Evolutionary conservation across 768 basidiomycete species (phyloP).

Genomic region (Mycena albidolilacea): DNA sequence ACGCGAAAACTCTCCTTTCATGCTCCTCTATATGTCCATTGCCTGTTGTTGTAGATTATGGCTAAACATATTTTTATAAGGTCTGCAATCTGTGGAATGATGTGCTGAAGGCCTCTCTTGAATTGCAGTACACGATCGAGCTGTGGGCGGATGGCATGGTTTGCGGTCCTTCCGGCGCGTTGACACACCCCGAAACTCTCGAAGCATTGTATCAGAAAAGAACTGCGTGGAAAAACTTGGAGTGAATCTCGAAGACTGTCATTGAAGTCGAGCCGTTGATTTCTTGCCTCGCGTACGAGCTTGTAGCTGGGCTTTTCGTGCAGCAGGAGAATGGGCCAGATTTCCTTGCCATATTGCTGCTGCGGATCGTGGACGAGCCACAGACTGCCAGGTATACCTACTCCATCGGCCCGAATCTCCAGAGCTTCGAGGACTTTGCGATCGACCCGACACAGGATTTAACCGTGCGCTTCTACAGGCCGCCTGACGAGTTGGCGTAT

Average conservation of each 20-base stretch:
- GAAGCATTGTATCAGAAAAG: neutral
- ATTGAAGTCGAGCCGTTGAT: neutral
- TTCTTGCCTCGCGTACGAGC: conserved; percentile 9
- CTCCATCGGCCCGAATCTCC: neutral
- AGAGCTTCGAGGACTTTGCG: conserved; percentile 16
- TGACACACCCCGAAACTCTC: conserved; percentile 1
- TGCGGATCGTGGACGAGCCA: neutral
- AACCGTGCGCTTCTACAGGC: neutral
- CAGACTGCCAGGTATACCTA: neutral
- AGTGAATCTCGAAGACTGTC: conserved; percentile 12
- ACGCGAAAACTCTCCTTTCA: no score
- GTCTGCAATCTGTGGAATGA: conserved; percentile 48
- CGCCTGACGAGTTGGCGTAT: neutral
- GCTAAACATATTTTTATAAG: conserved; percentile 34
- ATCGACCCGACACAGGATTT: conserved; percentile 22
- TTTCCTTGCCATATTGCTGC: neutral
- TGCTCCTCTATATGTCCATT: no score
- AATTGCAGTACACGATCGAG: conserved; percentile 57
- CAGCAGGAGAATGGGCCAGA: neutral
- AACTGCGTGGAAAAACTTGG: neutral
- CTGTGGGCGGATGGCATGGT: conserved; percentile 56
- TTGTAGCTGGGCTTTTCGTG: conserved; percentile 12
- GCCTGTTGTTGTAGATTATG: no score
- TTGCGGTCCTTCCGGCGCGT: neutral
- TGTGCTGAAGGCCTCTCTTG: conserved; percentile 40